Base-by-base conservation (phyloP, 129 eudicot species). In the Cynara cardunculus region DNA sequence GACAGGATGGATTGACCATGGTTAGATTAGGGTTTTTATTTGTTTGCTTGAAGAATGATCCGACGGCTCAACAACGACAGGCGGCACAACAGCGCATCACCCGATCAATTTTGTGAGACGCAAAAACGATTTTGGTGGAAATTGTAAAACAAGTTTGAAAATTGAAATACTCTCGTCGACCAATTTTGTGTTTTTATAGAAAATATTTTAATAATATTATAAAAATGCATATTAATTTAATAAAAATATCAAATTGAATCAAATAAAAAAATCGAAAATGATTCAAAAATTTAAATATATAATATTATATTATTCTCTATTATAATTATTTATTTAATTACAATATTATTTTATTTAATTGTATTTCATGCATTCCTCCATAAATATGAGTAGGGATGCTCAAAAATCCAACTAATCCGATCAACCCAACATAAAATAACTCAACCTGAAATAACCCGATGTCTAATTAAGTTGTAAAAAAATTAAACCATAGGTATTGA, bases 21-120 rank as follows among this genome's bases (percentile, higher is more conserved):
- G 87, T 73, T 79, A 77, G 66, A 83, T 78, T 88, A 68, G 84
- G 89, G 85, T 73, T 44, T 82, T 30, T 5, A 19, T 22, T 44
- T 21, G 66, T 64, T 74, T 25, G 37, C 22, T 67, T 81, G 82
- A 53, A 10, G 16, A 34, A 13, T 61, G 71, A 88, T 85, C 91
- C 22, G 49, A 86, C 86, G 91, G 89, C 16, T 86, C 44, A 25
- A 18, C 74, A 69, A 26, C 7, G 13, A 16, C 82, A 49, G 91
- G 32, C 87, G 84, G 85, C 78, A 83, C 72, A 12, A 59, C n/a
- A 34, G 26, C 64, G 56, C 28, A 64, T 18, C 69, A 9, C 26
- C 14, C 13, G 26, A 64, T 64, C 69, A 21, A 25, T 8, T 62
- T 27, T 73, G 27, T 73, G 74, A 27, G 76, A 31, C 24, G 66